Evolutionary conservation across 129 eudicot genomes (phyloP), one percentile per base, ranked within the genome.

Genomic region (Centaurea solstitialis): DNA sequence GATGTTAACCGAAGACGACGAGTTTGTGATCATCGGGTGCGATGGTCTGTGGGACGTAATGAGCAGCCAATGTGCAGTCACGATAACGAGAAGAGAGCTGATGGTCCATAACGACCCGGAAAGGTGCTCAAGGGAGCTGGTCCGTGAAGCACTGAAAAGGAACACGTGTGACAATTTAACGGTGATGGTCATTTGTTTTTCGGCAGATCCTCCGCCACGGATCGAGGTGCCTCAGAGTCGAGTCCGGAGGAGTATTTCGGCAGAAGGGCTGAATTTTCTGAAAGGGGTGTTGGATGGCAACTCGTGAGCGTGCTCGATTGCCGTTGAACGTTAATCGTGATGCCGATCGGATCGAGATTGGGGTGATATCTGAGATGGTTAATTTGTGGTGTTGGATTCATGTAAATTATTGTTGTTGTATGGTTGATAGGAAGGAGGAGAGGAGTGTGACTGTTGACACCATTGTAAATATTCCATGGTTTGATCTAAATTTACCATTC

Each of bases 31-130:
- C 7, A 85, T 94, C 59, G 98, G 93, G 5, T 94, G 98, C 68
- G 98, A 94, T 61, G 98, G 98, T 13, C 80, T 94, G 2, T 94
- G 98, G 98, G 98, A 94, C 30, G 98, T 94, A 20, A 94, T 94
- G 98, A 94, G 89, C 72, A 94, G 97, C 82, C 98, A 94, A 72
- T 89, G 87, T 39, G 98, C 98, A 0, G 97, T 94, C 0, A 81
- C 93, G 7, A 88, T 90, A 61, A 93, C 88, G 0, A 85, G 98
- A 79, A 88, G 78, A 69, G 95, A 88, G 72, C 74, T 94, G 61
- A 94, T 91, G 95, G 73, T 87, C 26, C 97, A 94, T 75, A 94
- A 94, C 45, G 98, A 94, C 38, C 98, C 98, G 0, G 93, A 88
- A 66, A 82, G 93, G 81, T 94, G 98, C 80, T 90, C 96, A 9